phyloP scores from a whole-genome alignment of 192 early-diverging fungal species.

The Coemansia sp. region DNA sequence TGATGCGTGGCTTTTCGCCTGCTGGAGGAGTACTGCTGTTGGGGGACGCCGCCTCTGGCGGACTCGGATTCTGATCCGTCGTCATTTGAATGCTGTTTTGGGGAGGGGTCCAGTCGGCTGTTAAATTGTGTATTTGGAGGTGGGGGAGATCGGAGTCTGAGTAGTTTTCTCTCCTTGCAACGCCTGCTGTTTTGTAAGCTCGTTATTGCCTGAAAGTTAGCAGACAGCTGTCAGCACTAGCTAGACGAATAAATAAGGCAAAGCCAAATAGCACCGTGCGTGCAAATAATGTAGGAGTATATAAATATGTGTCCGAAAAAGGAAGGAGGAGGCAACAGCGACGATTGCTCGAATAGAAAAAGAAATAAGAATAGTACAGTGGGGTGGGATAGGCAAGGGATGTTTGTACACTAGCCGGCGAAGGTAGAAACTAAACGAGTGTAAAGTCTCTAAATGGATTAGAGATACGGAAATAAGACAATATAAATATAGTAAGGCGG shows the following conservation, averaged over 20 bases:
- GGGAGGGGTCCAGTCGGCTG: not conserved
- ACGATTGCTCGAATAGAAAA: not conserved
- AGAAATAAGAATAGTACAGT: constrained; percentile 7
- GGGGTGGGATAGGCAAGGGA: not conserved
- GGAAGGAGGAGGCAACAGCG: not conserved
- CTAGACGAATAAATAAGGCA: not conserved
- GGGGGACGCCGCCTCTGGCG: not conserved
- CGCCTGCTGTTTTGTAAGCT: not conserved
- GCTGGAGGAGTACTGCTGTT: not conserved
- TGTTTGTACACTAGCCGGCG: not conserved
- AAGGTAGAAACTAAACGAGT: constrained; percentile 4
- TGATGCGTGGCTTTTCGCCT: constrained; percentile 46
- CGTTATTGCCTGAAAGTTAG: not conserved
- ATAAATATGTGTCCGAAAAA: constrained; percentile 2
- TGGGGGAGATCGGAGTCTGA: not conserved
- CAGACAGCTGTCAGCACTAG: not conserved
- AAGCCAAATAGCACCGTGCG: not conserved
- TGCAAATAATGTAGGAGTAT: not conserved
- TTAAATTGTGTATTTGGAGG: not conserved
- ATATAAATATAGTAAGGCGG: not conserved
- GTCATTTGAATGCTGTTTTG: not conserved
- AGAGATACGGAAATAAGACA: constrained; percentile 6
- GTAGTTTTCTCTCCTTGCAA: not conserved
- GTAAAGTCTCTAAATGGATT: constrained; percentile 4
- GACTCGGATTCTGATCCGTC: constrained; percentile 5